Evolutionary conservation across 2,329 filamentous ascomycete species (phyloP).

Genomic region (Coniochaeta ligniaria): DNA sequence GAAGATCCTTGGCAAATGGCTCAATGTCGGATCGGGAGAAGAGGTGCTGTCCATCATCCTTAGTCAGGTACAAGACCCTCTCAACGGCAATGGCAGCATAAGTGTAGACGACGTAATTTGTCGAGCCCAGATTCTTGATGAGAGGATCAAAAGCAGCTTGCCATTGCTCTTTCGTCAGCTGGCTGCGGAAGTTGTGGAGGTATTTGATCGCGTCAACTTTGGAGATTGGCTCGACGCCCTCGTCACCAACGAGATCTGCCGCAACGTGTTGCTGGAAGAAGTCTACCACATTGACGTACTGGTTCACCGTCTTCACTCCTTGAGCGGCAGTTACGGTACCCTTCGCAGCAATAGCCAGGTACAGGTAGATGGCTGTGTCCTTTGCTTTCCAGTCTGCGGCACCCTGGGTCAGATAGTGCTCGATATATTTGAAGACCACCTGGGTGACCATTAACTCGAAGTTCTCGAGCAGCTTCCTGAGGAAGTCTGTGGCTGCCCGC

Average conservation of each 20-base stretch:
- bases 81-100: slow-evolving; percentile 98
- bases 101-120: slow-evolving; percentile 94
- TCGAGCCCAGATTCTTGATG: slow-evolving; percentile 82
- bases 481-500: slow-evolving; percentile 88
- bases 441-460: slow-evolving; percentile 80
- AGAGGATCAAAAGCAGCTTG: slow-evolving; percentile 80
- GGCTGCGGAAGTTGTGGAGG: slow-evolving; percentile 92
- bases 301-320: slow-evolving; percentile 85
- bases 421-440: slow-evolving; percentile 82
- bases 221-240: slow-evolving; percentile 70
- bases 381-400: slow-evolving; percentile 92
- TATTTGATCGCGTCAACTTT: slow-evolving; percentile 99
- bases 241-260: slow-evolving; percentile 69
- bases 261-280: slow-evolving; percentile 95
- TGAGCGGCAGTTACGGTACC: slow-evolving; percentile 80
- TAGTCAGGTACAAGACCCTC: slow-evolving; percentile 76
- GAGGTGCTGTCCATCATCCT: slow-evolving; percentile 67
- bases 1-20: slow-evolving; percentile 74
- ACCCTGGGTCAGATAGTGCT: slow-evolving; percentile 75
- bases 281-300: slow-evolving; percentile 79
- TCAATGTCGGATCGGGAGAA: slow-evolving; percentile 75
- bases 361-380: slow-evolving; percentile 96
- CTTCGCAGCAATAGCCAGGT: slow-evolving; percentile 88
- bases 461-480: slow-evolving; percentile 79
- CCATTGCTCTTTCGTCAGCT: slow-evolving; percentile 89